Conservation (phyloP, 371 early-diverging fungal species). For the Circinella umbellata region DNA sequence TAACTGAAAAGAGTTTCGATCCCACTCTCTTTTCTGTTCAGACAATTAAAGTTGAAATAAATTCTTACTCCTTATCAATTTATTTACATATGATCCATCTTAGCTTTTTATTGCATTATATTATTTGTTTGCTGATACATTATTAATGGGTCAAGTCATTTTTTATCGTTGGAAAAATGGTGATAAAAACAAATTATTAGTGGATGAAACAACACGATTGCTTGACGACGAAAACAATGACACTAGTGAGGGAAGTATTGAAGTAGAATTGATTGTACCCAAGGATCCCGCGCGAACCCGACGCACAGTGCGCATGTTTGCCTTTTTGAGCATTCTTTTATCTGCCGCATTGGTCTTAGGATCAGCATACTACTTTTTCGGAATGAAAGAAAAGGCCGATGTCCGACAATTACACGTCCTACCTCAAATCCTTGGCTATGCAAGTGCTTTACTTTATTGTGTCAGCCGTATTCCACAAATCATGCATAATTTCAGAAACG, state of each 20-base stretch:
- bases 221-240: constrained; percentile 5
- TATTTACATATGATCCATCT: no score
- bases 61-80: no score
- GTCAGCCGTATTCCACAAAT: constrained; percentile 83
- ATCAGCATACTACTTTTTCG: constrained; percentile 26
- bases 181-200: not conserved
- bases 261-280: not conserved
- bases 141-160: constrained; percentile 58
- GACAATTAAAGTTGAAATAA: no score
- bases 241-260: not conserved
- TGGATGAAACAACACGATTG: constrained; percentile 2
- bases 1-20: no score
- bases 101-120: constrained; percentile 53
- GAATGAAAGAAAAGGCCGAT: constrained; percentile 30
- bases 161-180: constrained; percentile 51
- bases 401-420: constrained; percentile 36
- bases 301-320: constrained; percentile 28
- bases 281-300: constrained; percentile 21
- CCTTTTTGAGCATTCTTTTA: constrained; percentile 21
- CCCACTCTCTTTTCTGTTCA: no score
- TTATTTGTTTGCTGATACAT: constrained; percentile 52
- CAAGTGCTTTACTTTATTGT: constrained; percentile 62
- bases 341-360: constrained; percentile 25
- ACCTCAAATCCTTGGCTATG: constrained; percentile 58
- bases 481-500: constrained; percentile 71